phyloP scores from a whole-genome alignment of 257 asterid species.

The Voacanga thouarsii region DNA sequence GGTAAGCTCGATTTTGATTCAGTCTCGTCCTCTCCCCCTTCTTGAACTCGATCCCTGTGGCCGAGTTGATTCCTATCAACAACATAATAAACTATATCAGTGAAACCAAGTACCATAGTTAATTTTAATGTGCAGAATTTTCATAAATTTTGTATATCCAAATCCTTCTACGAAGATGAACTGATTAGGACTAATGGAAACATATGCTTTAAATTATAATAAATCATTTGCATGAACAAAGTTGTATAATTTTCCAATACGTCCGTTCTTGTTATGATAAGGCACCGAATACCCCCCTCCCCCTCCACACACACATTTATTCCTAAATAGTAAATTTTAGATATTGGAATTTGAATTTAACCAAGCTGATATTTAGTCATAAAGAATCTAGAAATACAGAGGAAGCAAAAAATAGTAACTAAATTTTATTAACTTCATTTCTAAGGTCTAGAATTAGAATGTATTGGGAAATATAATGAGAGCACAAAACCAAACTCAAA shows the following conservation, averaged over 20 bases:
- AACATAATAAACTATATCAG: neutral
- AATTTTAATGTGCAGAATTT: neutral
- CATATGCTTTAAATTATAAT: neutral
- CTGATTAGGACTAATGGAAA: no score
- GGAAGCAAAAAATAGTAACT: neutral
- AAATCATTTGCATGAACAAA: neutral
- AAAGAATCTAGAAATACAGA: neutral
- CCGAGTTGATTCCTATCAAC: no score
- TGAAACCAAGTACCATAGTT: neutral
- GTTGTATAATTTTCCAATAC: no score
- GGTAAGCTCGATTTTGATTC: no score
- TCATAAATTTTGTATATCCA: neutral
- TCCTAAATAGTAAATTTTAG: no score
- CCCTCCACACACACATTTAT: no score
- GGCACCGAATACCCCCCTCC: no score
- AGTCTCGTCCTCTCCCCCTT: no score
- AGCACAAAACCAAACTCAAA: no score
- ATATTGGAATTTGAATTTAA: neutral
- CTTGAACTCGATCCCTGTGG: no score
- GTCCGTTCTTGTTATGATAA: no score
- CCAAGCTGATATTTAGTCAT: neutral
- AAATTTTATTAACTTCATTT: neutral
- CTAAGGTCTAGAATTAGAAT: neutral
- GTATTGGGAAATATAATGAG: no score
- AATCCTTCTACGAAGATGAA: neutral